A percentile compares a stretch with the other conserved stretches of the same genome.
Evolutionary conservation across 805 yeast genomes (phyloP).

Genomic region (Starmerella sp.): DNA sequence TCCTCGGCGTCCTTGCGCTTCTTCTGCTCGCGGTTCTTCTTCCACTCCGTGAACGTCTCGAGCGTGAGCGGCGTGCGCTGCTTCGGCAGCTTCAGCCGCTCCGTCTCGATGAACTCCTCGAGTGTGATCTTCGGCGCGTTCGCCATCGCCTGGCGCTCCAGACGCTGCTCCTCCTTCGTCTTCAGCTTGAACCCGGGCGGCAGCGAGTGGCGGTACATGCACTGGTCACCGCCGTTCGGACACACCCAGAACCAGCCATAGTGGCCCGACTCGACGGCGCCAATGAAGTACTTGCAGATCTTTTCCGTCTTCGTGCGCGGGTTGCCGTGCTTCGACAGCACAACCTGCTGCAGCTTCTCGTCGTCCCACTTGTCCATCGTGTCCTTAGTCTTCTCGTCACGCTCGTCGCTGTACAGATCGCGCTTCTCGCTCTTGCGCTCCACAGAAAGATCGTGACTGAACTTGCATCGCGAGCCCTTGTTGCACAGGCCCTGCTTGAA

Average conservation of each 20-base stretch:
- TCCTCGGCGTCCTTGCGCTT: constrained; percentile 36
- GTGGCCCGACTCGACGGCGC: constrained; percentile 93
- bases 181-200: constrained; percentile 96
- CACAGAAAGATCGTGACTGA: constrained; percentile 74
- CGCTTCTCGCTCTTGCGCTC: constrained; percentile 84
- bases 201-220: constrained; percentile 89
- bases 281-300: constrained; percentile 86
- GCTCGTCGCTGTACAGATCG: constrained; percentile 84
- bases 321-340: constrained; percentile 87
- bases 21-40: constrained; percentile 51
- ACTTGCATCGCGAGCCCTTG: constrained; percentile 60
- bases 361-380: constrained; percentile 97
- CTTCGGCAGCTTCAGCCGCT: constrained; percentile 71
- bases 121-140: constrained; percentile 80
- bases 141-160: constrained; percentile 76
- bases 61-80: constrained; percentile 72
- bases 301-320: constrained; percentile 88
- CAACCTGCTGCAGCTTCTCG: constrained; percentile 78
- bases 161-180: constrained; percentile 88
- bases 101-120: constrained; percentile 92
- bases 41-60: constrained; percentile 76
- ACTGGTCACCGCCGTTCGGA: constrained; percentile 85
- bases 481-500: constrained; percentile 81
- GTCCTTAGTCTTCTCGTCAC: constrained; percentile 59
- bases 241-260: constrained; percentile 99